A percentile compares a stretch with the other conserved stretches of the same genome.
These are phyloP conservation scores for Phylloporus arenicola DNA, from an alignment of 768 basidiomycete genomes.

Conservation along the genomic window DNA sequence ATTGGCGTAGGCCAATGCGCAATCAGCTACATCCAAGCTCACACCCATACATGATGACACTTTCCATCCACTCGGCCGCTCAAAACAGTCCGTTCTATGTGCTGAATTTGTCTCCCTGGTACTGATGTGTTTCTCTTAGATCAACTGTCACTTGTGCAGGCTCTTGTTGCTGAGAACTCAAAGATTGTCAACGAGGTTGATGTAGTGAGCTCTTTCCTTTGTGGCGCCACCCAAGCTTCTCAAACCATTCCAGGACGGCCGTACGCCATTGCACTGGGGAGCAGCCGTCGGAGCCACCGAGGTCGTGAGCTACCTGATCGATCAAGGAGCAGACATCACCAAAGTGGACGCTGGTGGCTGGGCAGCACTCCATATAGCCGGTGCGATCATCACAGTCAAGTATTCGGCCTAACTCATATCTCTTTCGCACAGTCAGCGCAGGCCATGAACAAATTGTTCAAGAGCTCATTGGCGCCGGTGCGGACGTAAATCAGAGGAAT, in stretches of 20 bases:
- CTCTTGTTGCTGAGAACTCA: slow-evolving; percentile 58
- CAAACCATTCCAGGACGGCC: slow-evolving; percentile 50
- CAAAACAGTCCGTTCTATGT: slow-evolving; percentile 48
- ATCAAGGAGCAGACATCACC: slow-evolving; percentile 63
- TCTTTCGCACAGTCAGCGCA: slow-evolving; percentile 56
- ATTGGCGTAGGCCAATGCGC: background rate
- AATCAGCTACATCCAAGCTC: no score
- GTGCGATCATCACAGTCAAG: slow-evolving; percentile 30
- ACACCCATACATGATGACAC: slow-evolving; percentile 31
- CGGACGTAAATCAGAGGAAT: slow-evolving; percentile 74
- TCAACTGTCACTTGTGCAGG: slow-evolving; percentile 64
- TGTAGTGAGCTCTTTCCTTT: slow-evolving; percentile 37
- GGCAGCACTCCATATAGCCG: slow-evolving; percentile 77
- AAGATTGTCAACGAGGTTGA: slow-evolving; percentile 58
- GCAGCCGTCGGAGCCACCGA: slow-evolving; percentile 68
- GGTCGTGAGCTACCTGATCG: slow-evolving; percentile 61
- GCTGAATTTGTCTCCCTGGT: background rate
- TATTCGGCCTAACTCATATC: background rate
- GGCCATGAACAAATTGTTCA: slow-evolving; percentile 70
- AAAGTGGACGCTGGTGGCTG: slow-evolving; percentile 63
- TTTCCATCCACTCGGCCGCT: slow-evolving; percentile 57
- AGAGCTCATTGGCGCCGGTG: slow-evolving; percentile 77
- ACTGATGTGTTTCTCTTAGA: slow-evolving; percentile 34
- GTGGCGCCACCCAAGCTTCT: rapidly evolving
- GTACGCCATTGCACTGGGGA: slow-evolving; percentile 85